Conservation (phyloP, 1,139 yeast genomes). For the Saccharomyces hybrid region DNA sequence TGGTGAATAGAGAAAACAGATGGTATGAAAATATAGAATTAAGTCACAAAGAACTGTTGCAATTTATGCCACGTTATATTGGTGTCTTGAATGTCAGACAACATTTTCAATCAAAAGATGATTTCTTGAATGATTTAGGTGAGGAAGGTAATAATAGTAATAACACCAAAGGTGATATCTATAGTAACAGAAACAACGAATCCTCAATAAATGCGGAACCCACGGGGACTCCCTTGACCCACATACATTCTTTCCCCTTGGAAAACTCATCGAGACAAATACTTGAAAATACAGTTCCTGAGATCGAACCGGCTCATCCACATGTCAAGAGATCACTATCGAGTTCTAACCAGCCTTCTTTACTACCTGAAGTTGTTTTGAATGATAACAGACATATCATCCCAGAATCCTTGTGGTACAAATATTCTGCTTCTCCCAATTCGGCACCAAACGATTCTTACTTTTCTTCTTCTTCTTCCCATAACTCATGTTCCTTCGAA, state of each 20-base stretch:
- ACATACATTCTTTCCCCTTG: conserved; percentile 17
- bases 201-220: background rate
- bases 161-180: background rate
- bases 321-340: background rate
- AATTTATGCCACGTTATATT: conserved; percentile 86
- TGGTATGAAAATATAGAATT: conserved; percentile 88
- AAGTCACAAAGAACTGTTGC: conserved; percentile 64
- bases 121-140: conserved; percentile 3
- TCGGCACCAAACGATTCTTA: conserved; percentile 33
- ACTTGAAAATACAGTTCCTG: background rate
- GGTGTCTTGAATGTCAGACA: conserved; percentile 91
- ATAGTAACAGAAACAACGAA: background rate
- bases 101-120: conserved; percentile 27
- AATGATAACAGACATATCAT: conserved; percentile 86
- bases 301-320: background rate
- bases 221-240: conserved; percentile 15
- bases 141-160: background rate
- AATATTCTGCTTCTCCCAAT: conserved; percentile 51
- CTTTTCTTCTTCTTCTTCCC: conserved; percentile 13
- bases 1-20: conserved; percentile 78
- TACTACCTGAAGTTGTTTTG: conserved; percentile 71
- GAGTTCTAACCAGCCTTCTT: conserved; percentile 15
- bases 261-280: background rate
- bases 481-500: background rate
- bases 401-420: conserved; percentile 67